phyloP scores from a whole-genome alignment of 1,284 basidiomycete genomes.

The Lentinula novae-zelandiae region DNA sequence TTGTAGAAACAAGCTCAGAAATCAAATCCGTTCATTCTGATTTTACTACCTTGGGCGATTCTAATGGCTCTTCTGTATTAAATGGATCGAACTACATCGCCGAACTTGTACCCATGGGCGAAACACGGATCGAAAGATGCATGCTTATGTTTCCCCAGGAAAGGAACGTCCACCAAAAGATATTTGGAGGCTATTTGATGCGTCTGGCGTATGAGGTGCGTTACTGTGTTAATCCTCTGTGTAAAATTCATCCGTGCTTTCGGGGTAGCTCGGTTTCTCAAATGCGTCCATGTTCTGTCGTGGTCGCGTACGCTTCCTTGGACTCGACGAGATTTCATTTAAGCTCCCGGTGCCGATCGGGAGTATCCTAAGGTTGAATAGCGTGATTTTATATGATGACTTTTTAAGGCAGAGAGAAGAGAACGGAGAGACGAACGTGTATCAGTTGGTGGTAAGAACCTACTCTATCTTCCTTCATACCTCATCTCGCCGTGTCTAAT shows the following conservation, averaged over 20 bases:
- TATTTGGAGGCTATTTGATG: slow-evolving; percentile 65
- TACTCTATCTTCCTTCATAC: slow-evolving; percentile 10
- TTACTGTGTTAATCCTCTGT: background rate
- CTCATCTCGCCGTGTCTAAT: slow-evolving; percentile 3
- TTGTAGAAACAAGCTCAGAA: slow-evolving; percentile 25
- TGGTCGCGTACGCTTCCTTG: slow-evolving; percentile 67
- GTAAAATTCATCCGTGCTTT: background rate
- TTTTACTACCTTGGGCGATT: background rate
- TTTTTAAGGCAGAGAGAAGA: background rate
- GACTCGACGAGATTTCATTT: slow-evolving; percentile 78
- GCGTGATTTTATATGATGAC: slow-evolving; percentile 39
- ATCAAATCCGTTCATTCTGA: slow-evolving; percentile 11
- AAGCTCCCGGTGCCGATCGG: slow-evolving; percentile 80
- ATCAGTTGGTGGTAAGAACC: slow-evolving; percentile 47
- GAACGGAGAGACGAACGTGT: slow-evolving; percentile 26
- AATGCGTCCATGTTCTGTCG: slow-evolving; percentile 71
- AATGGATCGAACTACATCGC: slow-evolving; percentile 15
- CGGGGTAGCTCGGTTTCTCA: slow-evolving; percentile 66
- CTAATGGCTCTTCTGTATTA: background rate
- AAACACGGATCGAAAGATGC: slow-evolving; percentile 62
- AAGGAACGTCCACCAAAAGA: slow-evolving; percentile 79
- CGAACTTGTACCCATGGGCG: slow-evolving; percentile 64
- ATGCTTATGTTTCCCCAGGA: slow-evolving; percentile 86
- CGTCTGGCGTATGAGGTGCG: slow-evolving; percentile 63
- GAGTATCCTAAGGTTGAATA: slow-evolving; percentile 70